Evolutionary conservation across 352 stramenopile genomes (phyloP), one percentile per base, ranked within the genome.

Genomic region (Phytopythium aichiense): DNA sequence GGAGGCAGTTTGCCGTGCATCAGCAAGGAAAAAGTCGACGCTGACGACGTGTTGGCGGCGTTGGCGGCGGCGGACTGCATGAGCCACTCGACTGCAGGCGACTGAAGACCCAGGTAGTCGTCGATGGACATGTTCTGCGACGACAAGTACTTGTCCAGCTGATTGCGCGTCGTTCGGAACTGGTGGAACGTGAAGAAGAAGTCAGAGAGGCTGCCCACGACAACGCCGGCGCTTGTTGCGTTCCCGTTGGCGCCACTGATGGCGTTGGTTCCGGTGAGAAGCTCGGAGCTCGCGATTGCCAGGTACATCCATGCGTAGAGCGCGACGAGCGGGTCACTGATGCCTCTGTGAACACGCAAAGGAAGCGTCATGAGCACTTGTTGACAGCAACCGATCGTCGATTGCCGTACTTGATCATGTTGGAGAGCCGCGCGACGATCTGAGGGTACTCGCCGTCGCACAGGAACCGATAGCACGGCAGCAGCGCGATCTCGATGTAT

Each of bases 391-490:
- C 16, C n/a, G 25, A 20, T 3, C n/a, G 2, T 25, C 9, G 6
- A 50, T 31, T 60, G 53, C 67, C 69, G 22, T 82, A 92, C 84
- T 91, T 92, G 72, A 94, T 92, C 84, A 94, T 94, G 60, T 89
- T 94, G 45, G 84, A 90, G 7, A 93, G 56, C 1, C 87, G 79
- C 9, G 80, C 66, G 23, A 96, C 76, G 58, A 97, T 96, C 49
- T 92, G 83, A 0, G 77, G 71, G 67, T 92, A 97, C 45, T 97
- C 91, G n/a, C 76, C 80, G 65, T 96, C 89, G 55, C 83, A 91
- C 18, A 98, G 72, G 63, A 97, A 98, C 2, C 86, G 79, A 63
- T 97, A 97, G 58, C 86, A 97, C 33, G 81, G 77, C 1, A 97
- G 66, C 40, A 98, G 66, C 43, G 89, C 88, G 22, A 95, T 83